Evolutionary conservation across 768 basidiomycete genomes (phyloP).

Genomic region (Suillus subalutaceus): DNA sequence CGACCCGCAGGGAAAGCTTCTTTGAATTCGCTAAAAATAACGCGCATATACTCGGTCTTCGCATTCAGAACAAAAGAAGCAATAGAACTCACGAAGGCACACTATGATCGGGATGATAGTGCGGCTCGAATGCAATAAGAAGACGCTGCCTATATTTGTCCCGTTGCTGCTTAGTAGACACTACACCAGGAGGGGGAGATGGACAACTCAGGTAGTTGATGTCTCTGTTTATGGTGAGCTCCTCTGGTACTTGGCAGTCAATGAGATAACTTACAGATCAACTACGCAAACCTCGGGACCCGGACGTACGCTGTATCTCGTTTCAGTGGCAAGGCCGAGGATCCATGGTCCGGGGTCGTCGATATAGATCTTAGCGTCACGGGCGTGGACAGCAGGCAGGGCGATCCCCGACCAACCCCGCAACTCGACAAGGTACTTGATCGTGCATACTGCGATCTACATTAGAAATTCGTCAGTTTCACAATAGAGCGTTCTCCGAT

Average conservation of each 20-base stretch:
- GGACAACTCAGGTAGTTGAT: constrained; percentile 86
- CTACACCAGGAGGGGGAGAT: constrained; percentile 72
- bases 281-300: constrained; percentile 84
- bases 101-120: constrained; percentile 88
- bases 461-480: constrained; percentile 4
- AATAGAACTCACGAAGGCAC: constrained; percentile 59
- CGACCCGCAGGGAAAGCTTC: constrained; percentile 93
- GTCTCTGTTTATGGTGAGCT: constrained; percentile 48
- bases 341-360: constrained; percentile 99
- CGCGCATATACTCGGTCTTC: constrained; percentile 14
- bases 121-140: constrained; percentile 77
- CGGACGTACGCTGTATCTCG: constrained; percentile 74
- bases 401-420: constrained; percentile 93
- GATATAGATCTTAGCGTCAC: constrained; percentile 91
- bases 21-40: constrained; percentile 76
- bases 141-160: constrained; percentile 79
- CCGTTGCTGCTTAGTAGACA: constrained; percentile 78
- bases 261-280: constrained; percentile 64
- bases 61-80: neutral
- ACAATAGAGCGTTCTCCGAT: neutral
- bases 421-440: constrained; percentile 90
- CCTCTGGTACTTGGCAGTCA: neutral
- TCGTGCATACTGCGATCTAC: constrained; percentile 84
- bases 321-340: constrained; percentile 85
- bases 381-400: constrained; percentile 78